These are phyloP conservation scores for Calamus simplicifolius DNA, from an alignment of 176 grass and related monocot genomes.

Conservation along the genomic window DNA sequence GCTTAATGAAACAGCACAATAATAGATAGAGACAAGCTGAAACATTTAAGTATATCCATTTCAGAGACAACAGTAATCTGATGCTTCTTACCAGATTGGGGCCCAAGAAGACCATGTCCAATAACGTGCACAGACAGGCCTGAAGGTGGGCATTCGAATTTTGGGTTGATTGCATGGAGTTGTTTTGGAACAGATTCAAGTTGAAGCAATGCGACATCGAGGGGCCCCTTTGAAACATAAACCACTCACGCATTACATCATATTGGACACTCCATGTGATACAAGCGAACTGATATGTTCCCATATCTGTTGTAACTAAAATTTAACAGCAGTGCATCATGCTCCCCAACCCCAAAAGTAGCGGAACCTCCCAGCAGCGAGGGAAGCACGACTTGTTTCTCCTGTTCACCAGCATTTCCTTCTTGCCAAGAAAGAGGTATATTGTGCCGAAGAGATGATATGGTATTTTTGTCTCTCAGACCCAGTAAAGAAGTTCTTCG, in stretches of 20 bases:
- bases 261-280: conserved; percentile 37
- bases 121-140: conserved; percentile 55
- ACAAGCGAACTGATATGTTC: conserved; percentile 65
- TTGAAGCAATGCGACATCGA: conserved; percentile 81
- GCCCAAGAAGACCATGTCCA: conserved; percentile 89
- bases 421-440: background rate
- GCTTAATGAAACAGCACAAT: too few species aligned
- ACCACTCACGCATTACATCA: conserved; percentile 71
- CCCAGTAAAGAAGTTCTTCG: conserved; percentile 53
- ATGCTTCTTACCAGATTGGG: conserved; percentile 59
- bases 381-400: conserved; percentile 17
- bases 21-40: too few species aligned
- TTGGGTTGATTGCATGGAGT: conserved; percentile 49
- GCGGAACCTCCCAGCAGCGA: conserved; percentile 21
- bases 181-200: conserved; percentile 48
- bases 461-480: conserved; percentile 36
- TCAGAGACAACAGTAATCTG: too few species aligned
- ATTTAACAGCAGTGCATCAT: conserved; percentile 37
- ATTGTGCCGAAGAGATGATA: conserved; percentile 15
- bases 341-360: conserved; percentile 26
- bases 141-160: conserved; percentile 61
- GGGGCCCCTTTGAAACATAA: conserved; percentile 76
- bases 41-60: too few species aligned
- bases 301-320: conserved; percentile 45
- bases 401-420: background rate